Evolutionary conservation across 2,329 filamentous ascomycete species (phyloP), one percentile per base, ranked within the genome.

Genomic region (Raffaelea deltoideospora): DNA sequence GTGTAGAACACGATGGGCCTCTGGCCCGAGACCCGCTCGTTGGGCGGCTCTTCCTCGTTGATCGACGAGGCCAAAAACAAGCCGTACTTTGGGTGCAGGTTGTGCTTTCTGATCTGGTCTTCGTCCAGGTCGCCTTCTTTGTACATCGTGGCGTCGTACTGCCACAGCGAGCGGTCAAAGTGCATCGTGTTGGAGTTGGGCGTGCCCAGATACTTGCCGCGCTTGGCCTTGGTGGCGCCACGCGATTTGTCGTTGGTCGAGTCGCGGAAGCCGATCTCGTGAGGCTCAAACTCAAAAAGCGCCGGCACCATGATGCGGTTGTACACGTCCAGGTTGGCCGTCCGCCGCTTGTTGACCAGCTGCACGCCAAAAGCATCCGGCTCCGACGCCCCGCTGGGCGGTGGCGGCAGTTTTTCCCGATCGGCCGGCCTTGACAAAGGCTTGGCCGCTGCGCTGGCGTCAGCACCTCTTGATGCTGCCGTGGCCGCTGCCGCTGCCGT

Each of bases 231-330:
- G 24, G 63, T 71, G 33, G 67, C 66, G 18, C 65, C 65, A 39
- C 68, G 65, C 41, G 59, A 60, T 22, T 64, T 61, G 44, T 70
- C 67, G 41, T 75, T 75, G 41, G 63, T 63, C 4, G 67, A 70
- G 46, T 75, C 71, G 18, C 67, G 62, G 50, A 72, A 75, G 13
- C 71, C 71, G 41, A 76, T 75, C 47, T 75, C 69, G 39, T 63
- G 56, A 9, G 65, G 54, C 27, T 67, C 58, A 38, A 63, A 73
- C 35, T 60, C 53, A 42, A 66, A 67, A 1, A 60, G 44, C 7
- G 55, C 55, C 10, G 68, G 68, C 31, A 71, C 53, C 47, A 74
- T 61, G 38, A 73, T 62, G 20, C 65, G 69, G 45, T 69, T 72
- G 47, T 65, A 62, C 20, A 59, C 51, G 26, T 50, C 47, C n/a